These are phyloP conservation scores for Colletotrichum horii DNA, from an alignment of 2,329 filamentous ascomycete species.

Conservation along the genomic window DNA sequence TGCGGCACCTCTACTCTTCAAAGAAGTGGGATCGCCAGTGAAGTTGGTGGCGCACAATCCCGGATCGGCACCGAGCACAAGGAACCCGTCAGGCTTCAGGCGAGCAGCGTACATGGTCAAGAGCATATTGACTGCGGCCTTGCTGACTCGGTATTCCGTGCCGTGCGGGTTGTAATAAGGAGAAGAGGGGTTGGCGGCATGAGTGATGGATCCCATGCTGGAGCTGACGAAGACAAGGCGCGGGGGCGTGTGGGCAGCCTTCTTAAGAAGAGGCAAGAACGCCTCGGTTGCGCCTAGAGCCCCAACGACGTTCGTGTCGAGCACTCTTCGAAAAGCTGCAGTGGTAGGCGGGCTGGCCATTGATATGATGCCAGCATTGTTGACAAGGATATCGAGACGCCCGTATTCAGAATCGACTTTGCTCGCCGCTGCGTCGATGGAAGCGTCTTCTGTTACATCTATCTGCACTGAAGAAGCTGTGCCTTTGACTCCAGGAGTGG, in stretches of 20 bases:
- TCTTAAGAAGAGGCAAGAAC: constrained; percentile 31
- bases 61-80: neutral
- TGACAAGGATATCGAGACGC: constrained; percentile 37
- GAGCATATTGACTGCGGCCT: constrained; percentile 48
- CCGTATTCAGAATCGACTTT: constrained; percentile 27
- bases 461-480: constrained; percentile 24
- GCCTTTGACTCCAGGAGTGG: neutral
- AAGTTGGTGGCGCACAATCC: neutral
- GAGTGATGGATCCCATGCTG: constrained; percentile 35
- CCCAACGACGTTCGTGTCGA: constrained; percentile 36
- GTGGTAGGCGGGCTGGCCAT: constrained; percentile 23
- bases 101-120: constrained; percentile 33
- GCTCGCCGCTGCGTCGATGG: constrained; percentile 28
- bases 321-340: neutral
- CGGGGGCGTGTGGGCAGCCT: constrained; percentile 30
- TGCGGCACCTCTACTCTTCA: neutral
- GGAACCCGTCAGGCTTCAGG: constrained; percentile 21
- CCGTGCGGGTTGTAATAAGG: constrained; percentile 28
- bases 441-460: constrained; percentile 29
- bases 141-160: constrained; percentile 37
- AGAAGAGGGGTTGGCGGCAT: constrained; percentile 30
- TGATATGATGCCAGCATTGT: constrained; percentile 34
- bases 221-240: constrained; percentile 44
- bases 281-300: constrained; percentile 29
- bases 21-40: neutral